Evolutionary conservation across 805 yeast species (phyloP), one percentile per base, ranked within the genome.

Genomic region (Ogataea chonburiensis): DNA sequence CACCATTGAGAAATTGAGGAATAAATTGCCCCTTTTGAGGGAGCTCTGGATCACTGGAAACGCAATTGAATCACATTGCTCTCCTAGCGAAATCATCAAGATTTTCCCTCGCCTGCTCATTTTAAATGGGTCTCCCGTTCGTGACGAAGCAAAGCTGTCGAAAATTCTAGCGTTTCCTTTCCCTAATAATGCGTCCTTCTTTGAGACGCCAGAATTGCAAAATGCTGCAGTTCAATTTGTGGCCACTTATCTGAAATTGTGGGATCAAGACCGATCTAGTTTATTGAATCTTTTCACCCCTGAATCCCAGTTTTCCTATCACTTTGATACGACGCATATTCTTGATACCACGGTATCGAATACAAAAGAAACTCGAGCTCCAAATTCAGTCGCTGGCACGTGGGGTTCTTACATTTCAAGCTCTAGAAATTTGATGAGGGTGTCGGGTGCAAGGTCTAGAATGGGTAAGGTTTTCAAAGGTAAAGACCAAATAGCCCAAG

Each of bases 261-360:
- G 95, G 95, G 98, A 93, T 63, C 51, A 72, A 5, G 79, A 85
- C 53, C 67, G 98, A 42, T 52, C 69, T 7, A 89, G 81, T 38
- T 66, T 93, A 31, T 56, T 82, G 58, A 71, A 73, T 27, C 66
- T 93, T 19, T 93, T 93, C 57, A 86, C 93, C 34, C 74, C 75
- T 31, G 83, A 81, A 52, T 86, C 97, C 0, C 86, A 83, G 55
- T 91, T 93, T 52, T 88, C 97, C 0, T 56, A 83, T 37, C 82
- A 85, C 42, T 77, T 81, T 15, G 94, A 87, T 61, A 67, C 86
- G 1, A 65, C 79, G 0, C 81, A 82, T 28, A 47, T 60, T 16
- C 49, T 55, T 0, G 61, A 56, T 4, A 15, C 17, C 16, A 12
- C 41, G 22, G 10, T 19, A 11, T 10, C 37, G 4, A 10, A 9